Percentiles rank a stretch among this genome's conserved stretches.
Evolutionary conservation across 805 yeast genomes (phyloP).

Genomic region (Metschnikowia matae): DNA sequence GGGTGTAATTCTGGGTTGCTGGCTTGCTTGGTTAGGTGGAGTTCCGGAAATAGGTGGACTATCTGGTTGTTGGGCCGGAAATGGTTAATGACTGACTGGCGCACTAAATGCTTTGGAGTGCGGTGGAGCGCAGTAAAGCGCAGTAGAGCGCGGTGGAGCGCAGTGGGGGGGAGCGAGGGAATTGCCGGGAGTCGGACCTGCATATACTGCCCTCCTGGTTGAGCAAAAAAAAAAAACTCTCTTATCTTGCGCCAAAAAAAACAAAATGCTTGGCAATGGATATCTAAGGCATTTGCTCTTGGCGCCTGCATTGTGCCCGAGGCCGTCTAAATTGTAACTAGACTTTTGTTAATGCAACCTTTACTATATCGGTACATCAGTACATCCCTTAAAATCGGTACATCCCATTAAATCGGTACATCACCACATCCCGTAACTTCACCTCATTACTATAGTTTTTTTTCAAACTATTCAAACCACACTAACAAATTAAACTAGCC

Average conservation of each 20-base stretch:
- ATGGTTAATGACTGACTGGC: not conserved
- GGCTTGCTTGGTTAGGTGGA: no score
- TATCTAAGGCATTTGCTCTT: constrained; percentile 1
- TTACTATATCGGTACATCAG: no score
- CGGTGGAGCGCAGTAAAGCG: not conserved
- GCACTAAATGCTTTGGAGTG: not conserved
- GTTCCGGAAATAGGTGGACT: no score
- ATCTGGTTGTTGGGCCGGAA: not conserved
- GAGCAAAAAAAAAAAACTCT: not conserved
- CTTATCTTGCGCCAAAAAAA: not conserved
- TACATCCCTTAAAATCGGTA: no score
- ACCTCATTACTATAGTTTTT: no score
- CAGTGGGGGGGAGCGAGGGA: not conserved
- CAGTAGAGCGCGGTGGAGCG: no score
- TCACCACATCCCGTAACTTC: no score
- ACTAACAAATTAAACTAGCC: no score
- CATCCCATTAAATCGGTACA: no score
- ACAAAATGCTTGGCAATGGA: constrained; percentile 1
- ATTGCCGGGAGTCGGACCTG: not conserved
- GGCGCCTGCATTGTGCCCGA: not conserved
- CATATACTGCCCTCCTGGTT: not conserved
- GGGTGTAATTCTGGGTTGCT: no score
- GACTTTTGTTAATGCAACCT: no score
- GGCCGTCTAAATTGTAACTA: not conserved
- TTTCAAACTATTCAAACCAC: no score